A percentile compares a stretch with the other conserved stretches of the same genome.
phyloP scores from a whole-genome alignment of 805 yeast genomes.

The Candida nitratophila region DNA sequence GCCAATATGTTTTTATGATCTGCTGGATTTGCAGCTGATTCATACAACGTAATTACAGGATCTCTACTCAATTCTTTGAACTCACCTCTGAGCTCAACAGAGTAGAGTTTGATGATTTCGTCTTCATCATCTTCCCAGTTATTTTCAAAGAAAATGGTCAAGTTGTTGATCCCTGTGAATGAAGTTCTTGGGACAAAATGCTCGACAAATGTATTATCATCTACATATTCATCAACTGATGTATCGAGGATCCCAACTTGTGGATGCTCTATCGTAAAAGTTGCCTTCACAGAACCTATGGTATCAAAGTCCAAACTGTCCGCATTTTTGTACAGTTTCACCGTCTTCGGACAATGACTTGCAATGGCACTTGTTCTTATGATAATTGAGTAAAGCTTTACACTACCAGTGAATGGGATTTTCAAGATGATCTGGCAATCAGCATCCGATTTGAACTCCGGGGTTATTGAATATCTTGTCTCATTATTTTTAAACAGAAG shows the following conservation, averaged over 20 bases:
- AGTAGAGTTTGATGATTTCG: slow-evolving; percentile 51
- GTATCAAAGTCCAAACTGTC: slow-evolving; percentile 67
- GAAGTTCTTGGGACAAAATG: slow-evolving; percentile 70
- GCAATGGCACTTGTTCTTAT: slow-evolving; percentile 55
- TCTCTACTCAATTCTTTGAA: slow-evolving; percentile 47
- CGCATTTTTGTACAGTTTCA: slow-evolving; percentile 69
- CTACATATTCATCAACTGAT: slow-evolving; percentile 15
- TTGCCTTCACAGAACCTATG: slow-evolving; percentile 40
- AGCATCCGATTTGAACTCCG: slow-evolving; percentile 50
- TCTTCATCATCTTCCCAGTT: slow-evolving; percentile 60
- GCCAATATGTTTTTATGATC: slow-evolving; percentile 54
- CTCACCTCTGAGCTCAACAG: slow-evolving; percentile 77
- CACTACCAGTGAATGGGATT: slow-evolving; percentile 74
- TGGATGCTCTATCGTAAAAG: slow-evolving; percentile 56
- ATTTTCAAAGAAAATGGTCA: slow-evolving; percentile 62
- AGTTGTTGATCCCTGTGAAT: slow-evolving; percentile 61
- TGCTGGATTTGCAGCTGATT: slow-evolving; percentile 86
- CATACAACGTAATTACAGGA: slow-evolving; percentile 75
- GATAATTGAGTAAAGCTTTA: slow-evolving; percentile 67
- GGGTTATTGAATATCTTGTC: slow-evolving; percentile 40
- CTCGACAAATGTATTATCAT: slow-evolving; percentile 59
- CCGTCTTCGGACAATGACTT: slow-evolving; percentile 57
- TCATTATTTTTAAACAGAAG: slow-evolving; percentile 48
- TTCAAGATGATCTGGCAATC: slow-evolving; percentile 74
- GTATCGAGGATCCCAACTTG: slow-evolving; percentile 42